Base-by-base conservation (phyloP, 225 moss, liverwort and hornwort species). In the Pseudoscleropodium purum region DNA sequence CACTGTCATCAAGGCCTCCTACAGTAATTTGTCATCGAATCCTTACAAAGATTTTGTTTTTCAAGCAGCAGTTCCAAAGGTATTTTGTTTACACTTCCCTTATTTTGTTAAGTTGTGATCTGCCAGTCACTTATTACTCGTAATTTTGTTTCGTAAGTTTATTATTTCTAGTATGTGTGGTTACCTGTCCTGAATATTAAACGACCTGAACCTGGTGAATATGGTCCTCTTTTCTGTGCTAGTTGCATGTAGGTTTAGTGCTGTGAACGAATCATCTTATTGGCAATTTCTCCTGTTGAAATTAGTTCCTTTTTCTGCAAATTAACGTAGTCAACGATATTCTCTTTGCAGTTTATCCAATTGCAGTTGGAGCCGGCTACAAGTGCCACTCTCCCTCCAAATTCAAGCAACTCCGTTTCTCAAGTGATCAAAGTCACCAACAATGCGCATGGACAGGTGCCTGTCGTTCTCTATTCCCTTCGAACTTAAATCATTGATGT, bases 41-140 rank as follows among this genome's bases (percentile, higher is more conserved):
- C 92, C 91, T 73, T 98, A 96, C 93, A 94, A 93, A 77, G 97
- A 98, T 91, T 98, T 97, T 72, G 93, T 98, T 61, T 97, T 97
- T 64, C 98, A 98, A 93, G 96, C 97, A 82, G 97, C 98, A 92
- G 98, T 98, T 87, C 98, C 97, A 39, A 98, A 98, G 97, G 98
- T 93, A 29, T 66, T 81, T 78, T 86, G 66, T 60, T 30, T 51
- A 66, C 59, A 26, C 56, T 73, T 56, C 52, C 93, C 29, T 79
- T 80, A 81, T 27, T 30, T 79, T 54, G 43, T 83, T 56, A 49
- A 82, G 39, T 39, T 68, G 63, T 68, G 63, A 67, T 90, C 62
- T 75, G 79, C 65, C 11, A 82, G 37, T 11, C 72, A 41, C 69
- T 88, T 79, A 39, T 62, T 52, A 54, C 76, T 69, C 33, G 13